phyloP scores from a whole-genome alignment of 805 yeast species.

The Saccharomycopsis sp. region DNA sequence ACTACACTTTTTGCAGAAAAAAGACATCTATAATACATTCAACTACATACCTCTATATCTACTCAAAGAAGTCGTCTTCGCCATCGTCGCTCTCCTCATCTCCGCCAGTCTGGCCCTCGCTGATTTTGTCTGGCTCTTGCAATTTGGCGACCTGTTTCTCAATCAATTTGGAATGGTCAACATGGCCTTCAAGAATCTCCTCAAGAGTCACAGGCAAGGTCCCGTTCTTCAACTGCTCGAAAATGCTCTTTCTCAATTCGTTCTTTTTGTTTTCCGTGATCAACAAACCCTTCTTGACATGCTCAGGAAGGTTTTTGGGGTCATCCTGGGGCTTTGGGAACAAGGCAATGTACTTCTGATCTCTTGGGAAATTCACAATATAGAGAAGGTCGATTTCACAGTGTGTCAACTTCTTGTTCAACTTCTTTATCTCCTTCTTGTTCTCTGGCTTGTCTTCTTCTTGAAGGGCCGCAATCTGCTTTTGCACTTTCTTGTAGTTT shows the following conservation, averaged over 20 bases:
- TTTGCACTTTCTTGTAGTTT: slow-evolving; percentile 45
- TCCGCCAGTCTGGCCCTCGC: slow-evolving; percentile 5
- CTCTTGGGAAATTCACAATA: slow-evolving; percentile 68
- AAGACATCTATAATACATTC: not conserved
- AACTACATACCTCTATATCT: slow-evolving; percentile 1
- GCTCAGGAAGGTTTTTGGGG: slow-evolving; percentile 23
- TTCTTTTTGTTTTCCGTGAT: slow-evolving; percentile 39
- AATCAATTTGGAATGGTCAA: slow-evolving; percentile 16
- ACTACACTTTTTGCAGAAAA: no score
- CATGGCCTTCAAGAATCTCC: slow-evolving; percentile 33
- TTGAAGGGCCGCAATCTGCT: slow-evolving; percentile 26
- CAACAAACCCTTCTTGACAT: slow-evolving; percentile 34
- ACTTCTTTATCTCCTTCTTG: slow-evolving; percentile 30
- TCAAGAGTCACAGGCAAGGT: slow-evolving; percentile 52
- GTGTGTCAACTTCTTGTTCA: slow-evolving; percentile 45
- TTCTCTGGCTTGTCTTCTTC: slow-evolving; percentile 28
- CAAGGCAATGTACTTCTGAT: slow-evolving; percentile 71
- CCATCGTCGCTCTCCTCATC: slow-evolving; percentile 24
- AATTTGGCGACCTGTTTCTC: slow-evolving; percentile 13
- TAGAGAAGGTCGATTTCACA: slow-evolving; percentile 68
- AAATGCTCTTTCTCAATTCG: slow-evolving; percentile 47
- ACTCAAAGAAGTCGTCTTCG: slow-evolving; percentile 33
- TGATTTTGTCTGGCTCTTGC: slow-evolving; percentile 17
- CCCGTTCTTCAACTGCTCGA: slow-evolving; percentile 43
- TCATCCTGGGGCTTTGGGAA: slow-evolving; percentile 45